These are phyloP conservation scores for Phytomonas sp. DNA, from an alignment of 208 protist genomes.

Conservation along the genomic window DNA sequence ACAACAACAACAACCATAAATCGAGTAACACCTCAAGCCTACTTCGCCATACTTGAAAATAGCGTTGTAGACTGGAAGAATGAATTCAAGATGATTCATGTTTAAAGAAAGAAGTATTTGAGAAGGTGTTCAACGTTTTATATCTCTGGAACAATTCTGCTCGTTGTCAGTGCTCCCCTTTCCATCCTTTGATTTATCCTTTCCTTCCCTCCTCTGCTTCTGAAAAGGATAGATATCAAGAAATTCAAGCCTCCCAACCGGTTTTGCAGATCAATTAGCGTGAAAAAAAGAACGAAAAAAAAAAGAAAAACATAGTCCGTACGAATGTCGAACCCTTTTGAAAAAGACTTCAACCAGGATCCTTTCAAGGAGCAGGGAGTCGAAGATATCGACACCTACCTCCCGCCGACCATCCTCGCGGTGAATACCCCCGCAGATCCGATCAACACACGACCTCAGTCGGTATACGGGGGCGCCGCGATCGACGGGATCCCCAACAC, in stretches of 20 bases:
- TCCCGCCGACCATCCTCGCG: not conserved
- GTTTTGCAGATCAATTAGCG: not conserved
- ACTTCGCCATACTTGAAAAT: not conserved
- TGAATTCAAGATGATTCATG: not conserved
- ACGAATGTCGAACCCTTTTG: constrained; percentile 56
- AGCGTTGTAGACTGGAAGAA: not conserved
- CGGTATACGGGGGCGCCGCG: constrained; percentile 4
- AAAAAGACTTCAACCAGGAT: constrained; percentile 25
- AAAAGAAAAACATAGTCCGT: not conserved
- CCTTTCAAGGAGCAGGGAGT: constrained; percentile 41
- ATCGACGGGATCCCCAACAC: constrained; percentile 8
- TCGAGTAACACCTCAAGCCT: not conserved
- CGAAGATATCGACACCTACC: constrained; percentile 7
- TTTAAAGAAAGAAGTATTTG: not conserved
- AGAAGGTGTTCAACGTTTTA: not conserved
- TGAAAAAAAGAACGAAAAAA: constrained; percentile 12
- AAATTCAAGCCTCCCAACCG: not conserved
- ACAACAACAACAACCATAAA: not conserved
- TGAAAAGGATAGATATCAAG: constrained; percentile 2
- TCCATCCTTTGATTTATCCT: not conserved
- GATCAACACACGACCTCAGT: constrained; percentile 2
- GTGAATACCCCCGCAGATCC: constrained; percentile 8
- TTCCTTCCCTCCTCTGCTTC: constrained; percentile 4
- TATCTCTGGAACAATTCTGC: not conserved
- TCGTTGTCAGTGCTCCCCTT: not conserved